phyloP scores from a whole-genome alignment of 768 basidiomycete genomes.

The Pleurotus salmoneostramineus region DNA sequence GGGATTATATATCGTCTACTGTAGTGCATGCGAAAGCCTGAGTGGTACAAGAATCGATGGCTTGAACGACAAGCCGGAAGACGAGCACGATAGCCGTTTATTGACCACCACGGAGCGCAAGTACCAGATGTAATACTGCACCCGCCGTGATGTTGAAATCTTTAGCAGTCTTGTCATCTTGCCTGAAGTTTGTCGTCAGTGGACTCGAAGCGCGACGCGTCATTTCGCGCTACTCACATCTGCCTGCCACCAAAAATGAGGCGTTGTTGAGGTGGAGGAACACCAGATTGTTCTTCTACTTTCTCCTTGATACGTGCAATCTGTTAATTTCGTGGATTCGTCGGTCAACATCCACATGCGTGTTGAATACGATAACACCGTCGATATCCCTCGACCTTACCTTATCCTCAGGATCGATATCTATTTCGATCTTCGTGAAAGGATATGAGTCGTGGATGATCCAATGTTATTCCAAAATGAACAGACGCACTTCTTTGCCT shows the following conservation, averaged over 20 bases:
- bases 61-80: not conserved
- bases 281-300: constrained; percentile 97
- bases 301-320: constrained; percentile 94
- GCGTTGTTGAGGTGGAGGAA: constrained; percentile 93
- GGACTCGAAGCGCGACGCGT: not conserved
- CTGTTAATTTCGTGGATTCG: constrained; percentile 35
- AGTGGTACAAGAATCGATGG: not conserved
- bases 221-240: constrained; percentile 53
- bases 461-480: constrained; percentile 8
- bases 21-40: not conserved
- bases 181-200: constrained; percentile 41
- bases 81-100: constrained; percentile 20
- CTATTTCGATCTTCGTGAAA: constrained; percentile 77
- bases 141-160: constrained; percentile 85
- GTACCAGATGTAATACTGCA: constrained; percentile 88
- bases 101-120: constrained; percentile 89
- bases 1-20: not conserved
- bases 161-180: constrained; percentile 86
- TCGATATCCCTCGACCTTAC: constrained; percentile 31
- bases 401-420: constrained; percentile 89
- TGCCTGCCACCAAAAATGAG: constrained; percentile 92
- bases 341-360: not conserved
- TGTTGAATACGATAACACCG: not conserved
- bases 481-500: constrained; percentile 79
- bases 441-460: constrained; percentile 6